Percentiles rank a stretch among this genome's conserved stretches.
These are phyloP conservation scores for Penicillium sp. DNA, from an alignment of 2,329 filamentous ascomycete genomes.

Conservation along the genomic window DNA sequence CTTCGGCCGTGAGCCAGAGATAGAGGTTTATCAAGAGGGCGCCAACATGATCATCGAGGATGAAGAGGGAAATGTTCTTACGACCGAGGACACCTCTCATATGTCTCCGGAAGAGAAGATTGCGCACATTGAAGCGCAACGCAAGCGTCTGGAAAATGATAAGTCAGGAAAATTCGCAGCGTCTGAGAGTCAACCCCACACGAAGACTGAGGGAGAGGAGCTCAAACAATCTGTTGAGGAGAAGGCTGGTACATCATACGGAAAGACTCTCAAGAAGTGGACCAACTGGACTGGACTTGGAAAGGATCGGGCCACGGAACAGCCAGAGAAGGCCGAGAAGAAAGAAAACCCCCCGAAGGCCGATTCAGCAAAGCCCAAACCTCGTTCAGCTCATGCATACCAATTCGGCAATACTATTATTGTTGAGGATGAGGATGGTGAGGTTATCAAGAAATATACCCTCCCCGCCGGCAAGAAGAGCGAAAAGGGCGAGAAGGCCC, in stretches of 20 bases:
- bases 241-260: slow-evolving; percentile 34
- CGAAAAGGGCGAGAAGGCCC: slow-evolving; percentile 31
- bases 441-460: slow-evolving; percentile 68
- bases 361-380: slow-evolving; percentile 25
- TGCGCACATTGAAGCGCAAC: slow-evolving; percentile 56
- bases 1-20: slow-evolving; percentile 38
- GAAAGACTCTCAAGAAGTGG: slow-evolving; percentile 49
- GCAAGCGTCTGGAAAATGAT: slow-evolving; percentile 56
- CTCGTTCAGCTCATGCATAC: slow-evolving; percentile 63
- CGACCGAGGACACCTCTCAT: slow-evolving; percentile 55
- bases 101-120: slow-evolving; percentile 59
- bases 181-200: slow-evolving; percentile 45
- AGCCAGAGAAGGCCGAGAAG: slow-evolving; percentile 26
- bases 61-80: slow-evolving; percentile 79
- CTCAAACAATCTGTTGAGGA: slow-evolving; percentile 40
- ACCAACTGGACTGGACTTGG: slow-evolving; percentile 47
- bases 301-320: slow-evolving; percentile 32
- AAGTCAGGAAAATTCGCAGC: slow-evolving; percentile 47
- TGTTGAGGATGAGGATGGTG: slow-evolving; percentile 67
- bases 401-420: slow-evolving; percentile 71
- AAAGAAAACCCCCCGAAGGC: slow-evolving; percentile 18
- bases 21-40: slow-evolving; percentile 81
- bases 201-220: slow-evolving; percentile 48
- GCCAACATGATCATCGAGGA: slow-evolving; percentile 78
- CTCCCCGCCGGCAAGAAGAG: slow-evolving; percentile 51